These are phyloP conservation scores for Grosmannia serpens DNA, from an alignment of 2,329 filamentous ascomycete genomes.

Conservation along the genomic window DNA sequence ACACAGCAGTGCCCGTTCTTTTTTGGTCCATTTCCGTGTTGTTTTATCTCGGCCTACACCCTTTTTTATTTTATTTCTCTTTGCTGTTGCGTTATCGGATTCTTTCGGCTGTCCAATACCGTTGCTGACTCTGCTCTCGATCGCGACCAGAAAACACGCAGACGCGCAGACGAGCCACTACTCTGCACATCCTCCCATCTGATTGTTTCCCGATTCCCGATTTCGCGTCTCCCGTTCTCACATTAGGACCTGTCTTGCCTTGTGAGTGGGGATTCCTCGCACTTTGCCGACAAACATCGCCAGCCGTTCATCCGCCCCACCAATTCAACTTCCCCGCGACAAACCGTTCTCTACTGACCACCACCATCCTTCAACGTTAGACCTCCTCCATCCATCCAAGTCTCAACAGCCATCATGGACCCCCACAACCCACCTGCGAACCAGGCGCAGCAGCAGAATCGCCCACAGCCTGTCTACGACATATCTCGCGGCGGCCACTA, in stretches of 20 bases:
- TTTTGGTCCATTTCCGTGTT: background rate
- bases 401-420: conserved; percentile 34
- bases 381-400: background rate
- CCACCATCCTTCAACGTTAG: background rate
- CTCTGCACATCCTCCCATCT: background rate
- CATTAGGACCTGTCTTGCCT: background rate
- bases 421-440: conserved; percentile 38
- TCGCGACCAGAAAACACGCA: background rate
- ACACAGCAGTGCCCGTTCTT: background rate
- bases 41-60: background rate
- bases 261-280: background rate
- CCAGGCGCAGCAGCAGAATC: conserved; percentile 45
- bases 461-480: conserved; percentile 58
- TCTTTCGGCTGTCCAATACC: background rate
- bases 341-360: background rate
- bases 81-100: background rate
- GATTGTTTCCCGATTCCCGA: too few species aligned
- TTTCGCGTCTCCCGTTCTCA: background rate
- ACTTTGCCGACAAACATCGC: background rate
- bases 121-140: background rate
- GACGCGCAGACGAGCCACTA: background rate
- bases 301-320: background rate
- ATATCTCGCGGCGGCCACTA: conserved; percentile 65
- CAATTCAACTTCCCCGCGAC: background rate
- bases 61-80: background rate